These are phyloP conservation scores for Leccinum subfulvum DNA, from an alignment of 1,284 basidiomycete species.

Conservation along the genomic window DNA sequence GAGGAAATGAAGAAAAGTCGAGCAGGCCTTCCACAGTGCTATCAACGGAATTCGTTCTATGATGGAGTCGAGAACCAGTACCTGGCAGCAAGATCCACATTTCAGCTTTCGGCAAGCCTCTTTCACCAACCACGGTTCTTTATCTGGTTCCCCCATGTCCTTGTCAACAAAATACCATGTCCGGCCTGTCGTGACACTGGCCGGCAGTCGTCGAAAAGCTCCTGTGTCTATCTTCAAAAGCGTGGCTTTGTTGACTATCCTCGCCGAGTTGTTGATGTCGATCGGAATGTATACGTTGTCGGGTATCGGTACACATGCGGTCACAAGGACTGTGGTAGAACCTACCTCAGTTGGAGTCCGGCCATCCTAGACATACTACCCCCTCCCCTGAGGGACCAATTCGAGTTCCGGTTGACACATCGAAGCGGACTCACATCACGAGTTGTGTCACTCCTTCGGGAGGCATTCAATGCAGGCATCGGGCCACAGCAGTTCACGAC, in stretches of 20 bases:
- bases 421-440: no score
- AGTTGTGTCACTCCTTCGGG: no score
- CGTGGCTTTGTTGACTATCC: neutral
- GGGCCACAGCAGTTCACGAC: no score
- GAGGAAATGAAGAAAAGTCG: neutral
- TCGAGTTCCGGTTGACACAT: no score
- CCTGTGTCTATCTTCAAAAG: neutral
- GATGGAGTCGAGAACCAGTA: neutral
- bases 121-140: neutral
- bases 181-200: neutral
- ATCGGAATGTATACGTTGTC: no score
- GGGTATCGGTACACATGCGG: neutral
- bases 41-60: neutral
- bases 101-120: neutral
- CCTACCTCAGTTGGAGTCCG: no score
- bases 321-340: neutral
- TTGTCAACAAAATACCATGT: neutral
- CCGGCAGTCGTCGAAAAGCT: neutral
- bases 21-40: neutral
- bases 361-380: no score
- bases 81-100: neutral
- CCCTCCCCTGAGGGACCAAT: no score
- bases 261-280: neutral
- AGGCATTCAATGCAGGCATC: no score
- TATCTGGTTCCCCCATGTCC: neutral